A percentile compares a stretch with the other conserved stretches of the same genome.
These are phyloP conservation scores for Boletus vermiculosoides DNA, from an alignment of 768 basidiomycete genomes.

Conservation along the genomic window DNA sequence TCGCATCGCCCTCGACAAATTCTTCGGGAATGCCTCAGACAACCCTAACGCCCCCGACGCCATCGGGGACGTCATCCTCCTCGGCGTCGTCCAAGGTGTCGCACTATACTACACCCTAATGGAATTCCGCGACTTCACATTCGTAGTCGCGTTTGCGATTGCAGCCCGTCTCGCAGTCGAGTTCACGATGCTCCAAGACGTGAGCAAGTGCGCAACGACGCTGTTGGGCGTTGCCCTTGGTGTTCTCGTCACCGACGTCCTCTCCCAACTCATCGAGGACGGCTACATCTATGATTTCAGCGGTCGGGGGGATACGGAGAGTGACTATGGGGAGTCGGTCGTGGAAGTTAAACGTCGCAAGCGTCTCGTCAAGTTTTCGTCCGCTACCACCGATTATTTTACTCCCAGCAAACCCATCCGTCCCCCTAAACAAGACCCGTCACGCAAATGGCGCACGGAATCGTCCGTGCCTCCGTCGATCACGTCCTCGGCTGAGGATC, in stretches of 20 bases:
- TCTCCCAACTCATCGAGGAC: conserved; percentile 63
- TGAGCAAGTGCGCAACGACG: conserved; percentile 54
- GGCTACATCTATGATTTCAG: conserved; percentile 34
- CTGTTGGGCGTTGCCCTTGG: conserved; percentile 68
- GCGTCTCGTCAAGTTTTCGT: conserved; percentile 48
- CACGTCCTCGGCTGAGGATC: conserved; percentile 63
- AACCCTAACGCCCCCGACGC: conserved; percentile 33
- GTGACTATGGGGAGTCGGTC: conserved; percentile 14
- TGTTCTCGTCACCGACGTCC: conserved; percentile 66
- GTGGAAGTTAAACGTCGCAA: conserved; percentile 33
- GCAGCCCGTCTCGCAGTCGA: conserved; percentile 63
- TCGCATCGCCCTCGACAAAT: conserved; percentile 63
- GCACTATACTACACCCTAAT: conserved; percentile 65
- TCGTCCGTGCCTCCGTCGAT: conserved; percentile 52
- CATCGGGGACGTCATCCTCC: conserved; percentile 60
- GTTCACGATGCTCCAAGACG: conserved; percentile 54
- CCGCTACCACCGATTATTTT: conserved; percentile 34
- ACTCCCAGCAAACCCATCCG: conserved; percentile 23
- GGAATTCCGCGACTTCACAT: conserved; percentile 50
- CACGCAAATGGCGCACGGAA: conserved; percentile 34
- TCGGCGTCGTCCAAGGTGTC: conserved; percentile 75
- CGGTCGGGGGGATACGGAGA: conserved; percentile 21
- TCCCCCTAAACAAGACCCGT: conserved; percentile 29
- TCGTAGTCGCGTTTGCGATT: conserved; percentile 57
- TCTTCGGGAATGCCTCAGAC: conserved; percentile 41